Evolutionary conservation across 2,329 filamentous ascomycete species (phyloP).

Genomic region (Colletotrichum sansevieriae): DNA sequence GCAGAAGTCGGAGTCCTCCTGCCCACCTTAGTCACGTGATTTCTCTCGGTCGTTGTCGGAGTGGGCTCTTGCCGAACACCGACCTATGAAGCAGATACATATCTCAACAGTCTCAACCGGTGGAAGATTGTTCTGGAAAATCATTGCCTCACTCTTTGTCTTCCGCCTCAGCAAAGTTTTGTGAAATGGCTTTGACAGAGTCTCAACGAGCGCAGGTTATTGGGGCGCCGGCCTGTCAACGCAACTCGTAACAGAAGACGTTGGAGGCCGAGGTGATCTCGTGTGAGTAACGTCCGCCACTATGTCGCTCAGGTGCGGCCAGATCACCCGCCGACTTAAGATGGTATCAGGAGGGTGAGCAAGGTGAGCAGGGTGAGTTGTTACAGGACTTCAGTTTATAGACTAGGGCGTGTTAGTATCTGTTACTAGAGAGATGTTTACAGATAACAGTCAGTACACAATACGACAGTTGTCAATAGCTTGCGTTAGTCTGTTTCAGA

Average conservation of each 20-base stretch:
- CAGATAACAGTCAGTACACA: too few relatives aligned
- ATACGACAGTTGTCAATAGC: too few relatives aligned
- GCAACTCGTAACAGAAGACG: conserved; percentile 45
- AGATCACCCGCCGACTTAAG: too few relatives aligned
- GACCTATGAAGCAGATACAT: conserved; percentile 1
- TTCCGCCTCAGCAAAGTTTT: neutral
- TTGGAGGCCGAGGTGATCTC: conserved; percentile 47
- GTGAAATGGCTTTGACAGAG: conserved; percentile 31
- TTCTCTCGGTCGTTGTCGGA: neutral
- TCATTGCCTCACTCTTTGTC: neutral
- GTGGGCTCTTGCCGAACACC: neutral
- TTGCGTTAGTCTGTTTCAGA: too few relatives aligned
- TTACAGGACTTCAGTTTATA: too few relatives aligned
- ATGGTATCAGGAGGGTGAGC: too few relatives aligned
- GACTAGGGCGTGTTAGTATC: too few relatives aligned
- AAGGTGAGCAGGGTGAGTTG: too few relatives aligned
- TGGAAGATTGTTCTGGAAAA: conserved; percentile 1
- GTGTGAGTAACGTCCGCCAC: conserved; percentile 44
- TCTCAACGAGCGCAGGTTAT: conserved; percentile 40
- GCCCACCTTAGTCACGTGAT: conserved; percentile 6
- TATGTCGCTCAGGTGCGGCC: too few relatives aligned
- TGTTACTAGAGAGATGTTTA: too few relatives aligned
- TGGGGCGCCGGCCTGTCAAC: conserved; percentile 48
- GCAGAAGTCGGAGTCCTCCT: neutral
- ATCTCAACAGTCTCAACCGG: neutral